Evolutionary conservation across 1,139 yeast genomes (phyloP), one percentile per base, ranked within the genome.

Genomic region (Suhomyces panamericanus): DNA sequence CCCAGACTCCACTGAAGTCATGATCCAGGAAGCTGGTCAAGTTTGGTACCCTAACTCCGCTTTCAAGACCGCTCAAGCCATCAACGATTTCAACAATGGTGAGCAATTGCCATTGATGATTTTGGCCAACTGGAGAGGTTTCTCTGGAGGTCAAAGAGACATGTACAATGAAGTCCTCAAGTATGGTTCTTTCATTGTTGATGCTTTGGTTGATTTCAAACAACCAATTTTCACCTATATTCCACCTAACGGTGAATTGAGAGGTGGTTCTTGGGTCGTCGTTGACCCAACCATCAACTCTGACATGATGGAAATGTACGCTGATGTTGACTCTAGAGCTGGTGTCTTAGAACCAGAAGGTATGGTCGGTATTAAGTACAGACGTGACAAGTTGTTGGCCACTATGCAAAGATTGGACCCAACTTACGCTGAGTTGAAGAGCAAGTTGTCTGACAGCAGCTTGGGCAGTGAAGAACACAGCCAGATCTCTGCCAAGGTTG

Each of bases 201-300:
- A 93, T 66, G 97, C 99, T 11, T 78, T 93, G 53, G 96, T 90
- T 57, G 96, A 85, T 59, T 93, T 85, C 80, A 89, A 89, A 67
- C 99, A 91, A 70, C 99, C 99, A 49, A 87, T 93, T 54, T 85
- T 93, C 74, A 89, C 95, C 29, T 93, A 93, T 69, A 93, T 93
- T 66, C 99, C 99, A 46, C 99, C 99, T 50, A 81, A 87, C 58
- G 98, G 98, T 66, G 99, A 93, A 70, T 81, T 95, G 59, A 88
- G 99, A 80, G 99, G 99, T 77, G 99, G 99, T 66, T 93, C 99
- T 27, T 93, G 99, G 99, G 99, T 95, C 48, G 99, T 93, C 55
- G 96, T 93, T 66, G 99, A 93, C 70, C 98, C 99, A 55, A 88
- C 97, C 47, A 93, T 95, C 73, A 93, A 95, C 67, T 70, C 86